Evolutionary conservation across 164 flowering plant species (phyloP).

Genomic region (Chimonanthus praecox): DNA sequence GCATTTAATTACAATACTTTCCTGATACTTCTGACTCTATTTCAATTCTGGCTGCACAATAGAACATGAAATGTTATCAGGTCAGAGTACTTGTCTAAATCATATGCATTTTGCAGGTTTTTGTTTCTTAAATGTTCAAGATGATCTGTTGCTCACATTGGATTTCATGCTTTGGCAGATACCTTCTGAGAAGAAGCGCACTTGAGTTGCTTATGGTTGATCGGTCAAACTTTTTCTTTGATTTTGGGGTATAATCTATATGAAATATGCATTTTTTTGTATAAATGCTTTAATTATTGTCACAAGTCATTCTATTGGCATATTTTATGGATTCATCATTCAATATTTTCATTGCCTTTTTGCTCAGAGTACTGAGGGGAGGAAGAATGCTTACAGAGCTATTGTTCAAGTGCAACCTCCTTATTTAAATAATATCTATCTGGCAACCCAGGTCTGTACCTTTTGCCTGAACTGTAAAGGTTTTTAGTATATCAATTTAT

Average conservation of each 20-base stretch:
- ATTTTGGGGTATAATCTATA: slow-evolving; percentile 72
- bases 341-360: slow-evolving; percentile 6
- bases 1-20: no score
- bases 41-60: no score
- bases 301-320: slow-evolving; percentile 2
- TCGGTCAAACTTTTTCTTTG: slow-evolving; percentile 94
- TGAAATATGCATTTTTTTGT: background rate
- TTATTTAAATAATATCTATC: slow-evolving; percentile 86
- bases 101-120: background rate
- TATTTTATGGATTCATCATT: background rate
- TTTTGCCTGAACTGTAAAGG: slow-evolving; percentile 3
- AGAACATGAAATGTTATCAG: no score
- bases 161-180: slow-evolving; percentile 40
- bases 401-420: slow-evolving; percentile 92
- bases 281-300: slow-evolving; percentile 6
- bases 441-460: slow-evolving; percentile 82
- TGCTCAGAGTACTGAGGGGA: slow-evolving; percentile 65
- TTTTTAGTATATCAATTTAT: background rate
- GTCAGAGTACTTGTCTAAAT: no score
- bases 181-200: slow-evolving; percentile 93
- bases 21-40: no score
- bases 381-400: slow-evolving; percentile 88
- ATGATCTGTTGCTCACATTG: slow-evolving; percentile 5
- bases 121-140: background rate
- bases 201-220: slow-evolving; percentile 97